Evolutionary conservation across 441 rosid genomes (phyloP), one percentile per base, ranked within the genome.

Genomic region (Arabidopsis hybrid): DNA sequence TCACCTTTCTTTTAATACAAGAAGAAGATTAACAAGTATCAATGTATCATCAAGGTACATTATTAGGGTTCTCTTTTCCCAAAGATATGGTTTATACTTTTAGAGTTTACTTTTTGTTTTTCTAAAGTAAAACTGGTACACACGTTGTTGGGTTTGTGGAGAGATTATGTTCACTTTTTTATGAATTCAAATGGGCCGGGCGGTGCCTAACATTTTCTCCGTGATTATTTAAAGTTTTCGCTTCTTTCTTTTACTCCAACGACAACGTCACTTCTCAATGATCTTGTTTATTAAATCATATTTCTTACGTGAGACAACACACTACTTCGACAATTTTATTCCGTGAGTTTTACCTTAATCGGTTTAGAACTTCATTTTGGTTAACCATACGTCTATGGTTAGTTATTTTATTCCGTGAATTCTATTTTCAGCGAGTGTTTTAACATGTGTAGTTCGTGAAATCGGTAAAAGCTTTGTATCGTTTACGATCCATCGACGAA

Each of bases 151-250:
- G 40, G 46, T 64, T 34, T 61, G 31, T 52, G 69, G 76, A 42
- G 14, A 32, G 35, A 53, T 7, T 14, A 52, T 29, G 39, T 21
- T 21, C 26, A 21, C 26, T 21, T 21, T 21, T n/a, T 50, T 2
- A 7, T 5, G 21, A 61, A 29, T 5, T 39, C 52, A 32, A 31
- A 62, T 61, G 69, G 61, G 69, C 21, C 50, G 36, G 50, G 51
- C 69, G 75, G 62, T 71, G 75, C 69, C 75, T 52, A 61, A 71
- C 61, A 40, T 40, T 58, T 12, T 36, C 42, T 53, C 17, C 31
- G 31, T 70, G 51, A 26, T 31, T 38, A 50, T 47, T 59, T 59
- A n/a, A 35, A 29, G 31, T 47, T 64, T 64, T 64, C 46, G 32
- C 43, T 34, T 26, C n/a, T 43, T 46, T 31, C 32, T 31, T 53